Conservation (phyloP, 169 alveolate genomes). For the Amoebophrya sp. region DNA sequence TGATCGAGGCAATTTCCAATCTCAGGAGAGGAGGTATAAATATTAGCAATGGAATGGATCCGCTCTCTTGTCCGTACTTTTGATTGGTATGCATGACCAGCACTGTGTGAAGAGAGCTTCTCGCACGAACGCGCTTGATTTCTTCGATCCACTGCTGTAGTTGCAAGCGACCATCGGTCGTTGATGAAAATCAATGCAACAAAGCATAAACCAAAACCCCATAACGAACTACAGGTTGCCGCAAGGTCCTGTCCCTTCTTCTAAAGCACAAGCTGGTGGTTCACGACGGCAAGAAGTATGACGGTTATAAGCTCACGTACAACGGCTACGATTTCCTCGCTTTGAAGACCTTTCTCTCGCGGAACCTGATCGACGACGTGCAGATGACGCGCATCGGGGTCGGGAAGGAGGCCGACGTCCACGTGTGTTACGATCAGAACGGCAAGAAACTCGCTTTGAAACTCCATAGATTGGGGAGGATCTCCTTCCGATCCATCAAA, state of each 20-base stretch:
- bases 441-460: conserved; percentile 79
- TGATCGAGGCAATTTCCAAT: conserved; percentile 92
- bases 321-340: conserved; percentile 98
- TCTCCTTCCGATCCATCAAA: conserved; percentile 94
- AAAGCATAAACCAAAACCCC: conserved; percentile 34
- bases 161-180: conserved; percentile 14
- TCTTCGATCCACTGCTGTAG: neutral
- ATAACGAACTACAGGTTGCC: too few relatives aligned
- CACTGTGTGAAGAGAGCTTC: neutral
- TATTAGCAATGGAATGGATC: too few relatives aligned
- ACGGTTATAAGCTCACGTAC: conserved; percentile 94
- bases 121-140: neutral
- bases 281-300: conserved; percentile 86
- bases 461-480: conserved; percentile 91
- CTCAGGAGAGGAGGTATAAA: conserved; percentile 85
- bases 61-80: too few relatives aligned
- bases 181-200: conserved; percentile 30
- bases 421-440: conserved; percentile 79
- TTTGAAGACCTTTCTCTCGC: conserved; percentile 81
- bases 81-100: neutral
- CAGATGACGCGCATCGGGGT: conserved; percentile 89
- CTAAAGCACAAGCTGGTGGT: conserved; percentile 85
- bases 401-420: conserved; percentile 99
- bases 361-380: conserved; percentile 83
- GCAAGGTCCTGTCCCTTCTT: conserved; percentile 72